Conservation (phyloP, 345 rosid genomes). For the Eucalyptus marginata region DNA sequence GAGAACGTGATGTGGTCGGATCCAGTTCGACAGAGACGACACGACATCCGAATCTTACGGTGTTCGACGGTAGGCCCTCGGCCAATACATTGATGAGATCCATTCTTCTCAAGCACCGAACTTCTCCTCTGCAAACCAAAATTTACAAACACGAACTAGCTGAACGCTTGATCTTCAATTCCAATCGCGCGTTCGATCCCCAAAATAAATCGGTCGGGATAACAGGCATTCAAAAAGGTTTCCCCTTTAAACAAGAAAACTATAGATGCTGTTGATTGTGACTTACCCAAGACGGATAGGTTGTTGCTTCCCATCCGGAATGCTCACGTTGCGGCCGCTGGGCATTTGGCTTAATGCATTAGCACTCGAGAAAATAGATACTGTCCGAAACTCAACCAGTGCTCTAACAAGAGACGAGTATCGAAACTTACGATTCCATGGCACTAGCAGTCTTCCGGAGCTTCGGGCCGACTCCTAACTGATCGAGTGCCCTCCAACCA, state of each 20-base stretch:
- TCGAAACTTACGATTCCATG: background rate
- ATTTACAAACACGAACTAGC: background rate
- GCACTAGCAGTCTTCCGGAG: constrained; percentile 25
- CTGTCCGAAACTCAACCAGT: background rate
- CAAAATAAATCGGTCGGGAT: background rate
- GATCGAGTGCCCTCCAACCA: constrained; percentile 58
- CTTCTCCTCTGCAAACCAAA: constrained; percentile 25
- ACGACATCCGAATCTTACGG: constrained; percentile 17
- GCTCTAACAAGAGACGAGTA: background rate
- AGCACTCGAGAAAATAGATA: background rate
- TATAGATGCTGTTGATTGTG: background rate
- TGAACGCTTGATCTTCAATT: background rate
- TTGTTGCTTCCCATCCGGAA: background rate
- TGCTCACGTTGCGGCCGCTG: background rate
- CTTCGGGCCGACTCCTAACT: constrained; percentile 32
- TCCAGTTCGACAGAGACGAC: constrained; percentile 2
- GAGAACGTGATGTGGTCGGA: background rate
- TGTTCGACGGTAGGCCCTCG: constrained; percentile 19
- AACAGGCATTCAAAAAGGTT: background rate
- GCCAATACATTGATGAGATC: constrained; percentile 33
- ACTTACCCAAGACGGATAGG: background rate
- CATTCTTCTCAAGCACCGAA: constrained; percentile 29
- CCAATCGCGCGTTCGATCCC: background rate
- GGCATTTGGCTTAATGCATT: background rate
- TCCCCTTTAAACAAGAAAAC: background rate